Base-by-base conservation (phyloP, 495 filamentous ascomycete species). In the Aspergillus panamensis region DNA sequence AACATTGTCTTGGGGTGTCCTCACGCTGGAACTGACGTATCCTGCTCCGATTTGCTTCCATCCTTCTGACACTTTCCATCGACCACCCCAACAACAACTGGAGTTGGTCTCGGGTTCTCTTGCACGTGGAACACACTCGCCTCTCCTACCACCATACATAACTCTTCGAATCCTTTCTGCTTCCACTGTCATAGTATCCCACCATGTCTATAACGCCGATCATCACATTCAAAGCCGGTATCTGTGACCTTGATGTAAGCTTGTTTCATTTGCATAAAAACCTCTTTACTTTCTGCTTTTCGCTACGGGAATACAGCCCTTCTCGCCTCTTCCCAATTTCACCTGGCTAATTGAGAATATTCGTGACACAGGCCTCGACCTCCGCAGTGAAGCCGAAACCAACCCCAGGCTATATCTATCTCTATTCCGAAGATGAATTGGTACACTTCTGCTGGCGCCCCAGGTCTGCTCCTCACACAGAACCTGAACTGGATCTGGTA, bases 361-460 rank as follows among this genome's bases (percentile, higher is more conserved):
- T n/a, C 31, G 12, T 12, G 4, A 2, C 14, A 17, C 57, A 88
- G 87, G 75, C 72, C 67, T 82, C 80, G 16, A 73, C 76, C 45
- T 77, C 79, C 63, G 87, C 82, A 63, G 77, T 96, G 61, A 83
- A 82, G 59, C 83, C 90, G 3, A 77, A 83, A 58, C 74, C 83
- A 6, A 87, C 82, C 0, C 86, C 88, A 4, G 95, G 95, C 57
- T 94, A 94, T 72, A 84, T 97, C 68, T 99, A 95, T 71, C 86
- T 99, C 54, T 97, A 92, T 75, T 80, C 80, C 45, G 93, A 96
- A 80, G 94, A 96, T 83, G 95, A 96, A 2, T 81, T 97, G 43
- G 80, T 93, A 63, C 92, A 97, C 77, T 95, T 99, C 74, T 97
- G 93, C 82, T 99, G 95, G 95, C 89, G 92, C 51, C 77, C 82